Evolutionary conservation across 495 filamentous ascomycete species (phyloP).

Genomic region (Parathielavia appendiculata): DNA sequence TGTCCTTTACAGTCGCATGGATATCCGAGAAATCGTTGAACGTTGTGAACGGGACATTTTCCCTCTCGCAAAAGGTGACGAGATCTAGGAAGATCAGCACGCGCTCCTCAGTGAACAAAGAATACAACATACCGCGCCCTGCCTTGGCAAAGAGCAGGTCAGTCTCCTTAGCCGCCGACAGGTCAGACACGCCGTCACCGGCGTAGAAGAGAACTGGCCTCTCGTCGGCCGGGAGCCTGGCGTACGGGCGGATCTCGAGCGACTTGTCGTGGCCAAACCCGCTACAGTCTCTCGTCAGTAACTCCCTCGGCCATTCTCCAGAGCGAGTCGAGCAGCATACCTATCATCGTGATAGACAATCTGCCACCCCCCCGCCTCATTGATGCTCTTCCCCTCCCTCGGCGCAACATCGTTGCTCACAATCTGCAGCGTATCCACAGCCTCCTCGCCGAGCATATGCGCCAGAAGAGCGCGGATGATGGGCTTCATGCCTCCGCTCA

Average conservation of each 20-base stretch:
- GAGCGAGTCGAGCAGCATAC: conserved; percentile 33
- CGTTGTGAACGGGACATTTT: conserved; percentile 72
- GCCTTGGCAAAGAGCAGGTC: conserved; percentile 88
- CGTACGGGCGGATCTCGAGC: conserved; percentile 77
- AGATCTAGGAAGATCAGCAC: conserved; percentile 53
- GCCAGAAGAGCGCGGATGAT: conserved; percentile 80
- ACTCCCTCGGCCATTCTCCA: neutral
- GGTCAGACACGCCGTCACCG: conserved; percentile 83
- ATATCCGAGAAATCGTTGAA: conserved; percentile 78
- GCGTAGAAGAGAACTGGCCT: conserved; percentile 81
- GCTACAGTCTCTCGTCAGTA: conserved; percentile 37
- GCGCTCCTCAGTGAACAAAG: no score
- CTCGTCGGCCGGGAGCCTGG: conserved; percentile 56
- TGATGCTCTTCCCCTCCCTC: conserved; percentile 61
- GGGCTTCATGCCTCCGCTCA: conserved; percentile 87
- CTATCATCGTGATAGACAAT: conserved; percentile 85
- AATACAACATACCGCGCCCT: conserved; percentile 61
- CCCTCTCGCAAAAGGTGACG: conserved; percentile 70
- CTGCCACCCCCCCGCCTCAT: conserved; percentile 75
- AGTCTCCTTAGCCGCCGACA: conserved; percentile 82
- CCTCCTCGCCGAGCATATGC: conserved; percentile 67
- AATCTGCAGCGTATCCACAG: conserved; percentile 69
- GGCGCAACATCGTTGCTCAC: conserved; percentile 72
- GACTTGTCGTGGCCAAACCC: conserved; percentile 93
- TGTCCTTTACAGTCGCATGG: conserved; percentile 64